phyloP scores from a whole-genome alignment of 2,329 filamentous ascomycete species.

The Xylariales sp. region DNA sequence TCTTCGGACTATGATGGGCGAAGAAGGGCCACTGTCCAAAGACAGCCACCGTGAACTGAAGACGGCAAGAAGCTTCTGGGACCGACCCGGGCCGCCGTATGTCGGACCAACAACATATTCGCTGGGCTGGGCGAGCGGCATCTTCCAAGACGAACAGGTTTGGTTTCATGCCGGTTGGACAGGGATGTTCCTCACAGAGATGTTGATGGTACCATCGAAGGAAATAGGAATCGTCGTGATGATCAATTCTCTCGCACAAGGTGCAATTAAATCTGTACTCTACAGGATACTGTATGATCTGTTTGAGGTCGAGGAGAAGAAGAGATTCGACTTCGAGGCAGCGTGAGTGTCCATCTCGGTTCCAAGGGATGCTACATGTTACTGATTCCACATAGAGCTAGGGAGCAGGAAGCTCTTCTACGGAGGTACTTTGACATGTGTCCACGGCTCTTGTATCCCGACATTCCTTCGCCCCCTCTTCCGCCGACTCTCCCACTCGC shows the following conservation, averaged over 20 bases:
- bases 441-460: conserved; percentile 12
- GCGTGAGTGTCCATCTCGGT: conserved; percentile 5
- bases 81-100: conserved; percentile 12
- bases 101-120: conserved; percentile 21
- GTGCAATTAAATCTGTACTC: conserved; percentile 17
- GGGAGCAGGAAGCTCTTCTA: neutral
- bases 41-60: conserved; percentile 22
- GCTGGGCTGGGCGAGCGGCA: conserved; percentile 24
- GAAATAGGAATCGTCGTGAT: conserved; percentile 28
- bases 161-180: conserved; percentile 27
- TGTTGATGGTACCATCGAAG: conserved; percentile 29
- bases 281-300: conserved; percentile 27
- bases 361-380: neutral
- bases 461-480: conserved; percentile 10
- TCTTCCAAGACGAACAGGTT: conserved; percentile 21
- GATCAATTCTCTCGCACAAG: conserved; percentile 16
- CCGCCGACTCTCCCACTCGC: conserved; percentile 6
- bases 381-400: neutral
- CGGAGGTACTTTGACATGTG: conserved; percentile 8
- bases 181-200: conserved; percentile 21
- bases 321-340: conserved; percentile 12
- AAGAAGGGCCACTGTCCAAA: conserved; percentile 22
- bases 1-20: conserved; percentile 27
- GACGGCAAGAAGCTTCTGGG: conserved; percentile 20
- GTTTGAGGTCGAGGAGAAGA: conserved; percentile 12